phyloP scores from a whole-genome alignment of 148 eudicot genomes.

The Chenopodium quinoa region DNA sequence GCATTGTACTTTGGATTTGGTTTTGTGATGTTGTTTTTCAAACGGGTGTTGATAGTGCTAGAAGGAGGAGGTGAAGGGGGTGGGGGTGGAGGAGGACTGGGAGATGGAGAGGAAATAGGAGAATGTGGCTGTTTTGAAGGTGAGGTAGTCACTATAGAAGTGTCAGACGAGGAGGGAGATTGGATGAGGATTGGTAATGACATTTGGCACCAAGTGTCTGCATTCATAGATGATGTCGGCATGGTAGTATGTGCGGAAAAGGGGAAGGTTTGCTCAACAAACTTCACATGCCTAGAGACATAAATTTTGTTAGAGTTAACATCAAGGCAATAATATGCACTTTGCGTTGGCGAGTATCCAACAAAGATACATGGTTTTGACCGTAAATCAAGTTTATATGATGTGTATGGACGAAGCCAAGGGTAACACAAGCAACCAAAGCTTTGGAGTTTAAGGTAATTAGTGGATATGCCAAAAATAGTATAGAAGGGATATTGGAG shows the following conservation, averaged over 20 bases:
- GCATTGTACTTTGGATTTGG: not conserved
- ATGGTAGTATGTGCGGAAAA: not conserved
- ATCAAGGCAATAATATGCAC: not conserved
- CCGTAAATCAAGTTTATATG: no score
- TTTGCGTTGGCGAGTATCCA: not conserved
- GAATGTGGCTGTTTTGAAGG: not conserved
- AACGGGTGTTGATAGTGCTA: not conserved
- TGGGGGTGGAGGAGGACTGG: not conserved
- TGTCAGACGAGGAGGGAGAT: no score
- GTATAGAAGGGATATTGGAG: not conserved
- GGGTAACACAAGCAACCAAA: constrained; percentile 14
- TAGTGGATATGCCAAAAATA: not conserved
- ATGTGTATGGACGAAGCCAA: not conserved
- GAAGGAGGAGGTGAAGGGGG: not conserved
- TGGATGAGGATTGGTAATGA: no score
- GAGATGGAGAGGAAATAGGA: no score
- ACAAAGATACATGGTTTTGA: not conserved
- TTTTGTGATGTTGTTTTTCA: not conserved
- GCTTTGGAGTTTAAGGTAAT: not conserved
- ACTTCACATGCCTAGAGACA: not conserved
- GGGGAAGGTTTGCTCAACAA: not conserved
- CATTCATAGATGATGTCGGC: no score
- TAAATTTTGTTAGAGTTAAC: not conserved
- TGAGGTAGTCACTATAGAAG: not conserved
- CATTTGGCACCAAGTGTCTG: no score